Percentiles rank a stretch among this genome's conserved stretches.
phyloP scores from a whole-genome alignment of 2,329 filamentous ascomycete genomes.

The Gnomoniopsis sp. region DNA sequence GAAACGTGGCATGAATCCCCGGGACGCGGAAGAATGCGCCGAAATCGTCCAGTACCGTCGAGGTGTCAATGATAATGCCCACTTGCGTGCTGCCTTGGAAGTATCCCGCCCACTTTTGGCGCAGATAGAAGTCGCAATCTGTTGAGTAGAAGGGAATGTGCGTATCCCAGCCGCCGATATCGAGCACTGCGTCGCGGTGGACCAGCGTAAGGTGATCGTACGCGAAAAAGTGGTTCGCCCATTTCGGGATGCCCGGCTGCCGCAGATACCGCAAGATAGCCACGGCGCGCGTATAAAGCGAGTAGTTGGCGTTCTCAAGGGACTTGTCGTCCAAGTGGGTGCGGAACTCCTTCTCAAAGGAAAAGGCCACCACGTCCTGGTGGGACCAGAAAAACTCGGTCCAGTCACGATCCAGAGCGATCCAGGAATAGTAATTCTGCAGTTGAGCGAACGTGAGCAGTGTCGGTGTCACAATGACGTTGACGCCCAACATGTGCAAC shows the following conservation, averaged over 20 bases:
- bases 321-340: slow-evolving; percentile 28
- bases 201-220: slow-evolving; percentile 49
- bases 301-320: slow-evolving; percentile 39
- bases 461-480: slow-evolving; percentile 46
- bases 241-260: slow-evolving; percentile 33
- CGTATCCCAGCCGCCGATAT: slow-evolving; percentile 47
- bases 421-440: slow-evolving; percentile 50
- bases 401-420: slow-evolving; percentile 41
- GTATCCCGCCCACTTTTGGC: slow-evolving; percentile 37
- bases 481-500: slow-evolving; percentile 45
- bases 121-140: slow-evolving; percentile 47
- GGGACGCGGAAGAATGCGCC: slow-evolving; percentile 38
- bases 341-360: slow-evolving; percentile 36
- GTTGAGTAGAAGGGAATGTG: slow-evolving; percentile 48
- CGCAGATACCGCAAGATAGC: slow-evolving; percentile 31
- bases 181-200: slow-evolving; percentile 41
- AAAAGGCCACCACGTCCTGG: slow-evolving; percentile 47
- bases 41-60: slow-evolving; percentile 38
- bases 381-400: slow-evolving; percentile 51
- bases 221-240: slow-evolving; percentile 47
- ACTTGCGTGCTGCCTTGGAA: slow-evolving; percentile 35
- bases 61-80: slow-evolving; percentile 41
- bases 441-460: slow-evolving; percentile 51
- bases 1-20: slow-evolving; percentile 30
- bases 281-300: slow-evolving; percentile 35